These are phyloP conservation scores for Laetiporus sulphureus DNA, from an alignment of 1,284 basidiomycete genomes.

Conservation along the genomic window DNA sequence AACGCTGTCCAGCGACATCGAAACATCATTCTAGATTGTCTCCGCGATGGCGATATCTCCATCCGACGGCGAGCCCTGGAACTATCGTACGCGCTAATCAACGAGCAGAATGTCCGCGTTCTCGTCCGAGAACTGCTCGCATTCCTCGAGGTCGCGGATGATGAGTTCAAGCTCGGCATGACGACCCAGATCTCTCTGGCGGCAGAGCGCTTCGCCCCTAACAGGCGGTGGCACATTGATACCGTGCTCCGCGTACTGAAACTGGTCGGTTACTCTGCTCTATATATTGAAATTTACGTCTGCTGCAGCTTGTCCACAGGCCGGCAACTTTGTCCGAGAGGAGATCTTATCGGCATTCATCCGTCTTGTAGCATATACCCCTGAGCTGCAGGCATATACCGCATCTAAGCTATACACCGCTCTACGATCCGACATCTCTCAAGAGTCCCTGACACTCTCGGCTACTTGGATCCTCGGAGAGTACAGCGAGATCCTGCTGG, in stretches of 20 bases:
- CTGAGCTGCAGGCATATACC: slow-evolving; percentile 95
- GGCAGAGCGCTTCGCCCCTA: slow-evolving; percentile 95
- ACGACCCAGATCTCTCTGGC: slow-evolving; percentile 97
- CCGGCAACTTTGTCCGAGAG: slow-evolving; percentile 98
- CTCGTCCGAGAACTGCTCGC: slow-evolving; percentile 90
- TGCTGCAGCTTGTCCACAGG: slow-evolving; percentile 36
- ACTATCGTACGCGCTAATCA: slow-evolving; percentile 95
- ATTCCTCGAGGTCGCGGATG: slow-evolving; percentile 97
- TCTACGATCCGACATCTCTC: slow-evolving; percentile 88
- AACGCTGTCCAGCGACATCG: slow-evolving; percentile 98
- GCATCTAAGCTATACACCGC: slow-evolving; percentile 89
- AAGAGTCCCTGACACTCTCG: slow-evolving; percentile 90
- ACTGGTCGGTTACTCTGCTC: slow-evolving; percentile 51
- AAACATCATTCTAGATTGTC: slow-evolving; percentile 96
- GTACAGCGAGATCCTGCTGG: slow-evolving; percentile 88
- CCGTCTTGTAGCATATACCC: slow-evolving; percentile 93
- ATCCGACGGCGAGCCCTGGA: slow-evolving; percentile 96
- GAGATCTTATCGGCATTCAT: slow-evolving; percentile 96
- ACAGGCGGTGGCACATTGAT: slow-evolving; percentile 99
- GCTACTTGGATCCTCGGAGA: slow-evolving; percentile 97
- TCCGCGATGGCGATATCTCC: slow-evolving; percentile 98
- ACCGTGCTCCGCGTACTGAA: slow-evolving; percentile 92
- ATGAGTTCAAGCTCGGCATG: slow-evolving; percentile 97
- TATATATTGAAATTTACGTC: background rate
- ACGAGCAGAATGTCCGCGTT: slow-evolving; percentile 91